Evolutionary conservation across 2,329 filamentous ascomycete genomes (phyloP).

Genomic region (Trichoderma lentiforme): DNA sequence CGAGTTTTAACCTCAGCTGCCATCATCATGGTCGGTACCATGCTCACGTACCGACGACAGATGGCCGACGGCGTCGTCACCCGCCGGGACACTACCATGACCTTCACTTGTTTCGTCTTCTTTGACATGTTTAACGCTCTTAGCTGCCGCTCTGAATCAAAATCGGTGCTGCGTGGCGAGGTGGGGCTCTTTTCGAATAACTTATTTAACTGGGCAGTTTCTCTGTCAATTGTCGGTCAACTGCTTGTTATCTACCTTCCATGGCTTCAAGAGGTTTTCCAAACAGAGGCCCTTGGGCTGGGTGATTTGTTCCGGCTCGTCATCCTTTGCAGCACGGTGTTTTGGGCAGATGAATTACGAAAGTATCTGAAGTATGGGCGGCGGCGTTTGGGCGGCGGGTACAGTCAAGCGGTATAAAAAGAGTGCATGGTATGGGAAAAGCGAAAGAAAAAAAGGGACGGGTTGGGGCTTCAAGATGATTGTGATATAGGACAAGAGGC

Average conservation of each 20-base stretch:
- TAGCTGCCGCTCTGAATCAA: slow-evolving; percentile 85
- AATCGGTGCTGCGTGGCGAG: slow-evolving; percentile 84
- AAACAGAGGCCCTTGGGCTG: slow-evolving; percentile 80
- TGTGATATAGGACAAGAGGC: neutral
- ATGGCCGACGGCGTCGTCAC: slow-evolving; percentile 85
- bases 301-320: slow-evolving; percentile 72
- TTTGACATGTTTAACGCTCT: slow-evolving; percentile 99
- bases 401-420: slow-evolving; percentile 61
- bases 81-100: slow-evolving; percentile 96
- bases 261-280: slow-evolving; percentile 89
- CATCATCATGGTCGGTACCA: slow-evolving; percentile 89
- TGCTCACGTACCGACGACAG: slow-evolving; percentile 86
- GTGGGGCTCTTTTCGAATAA: slow-evolving; percentile 79
- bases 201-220: slow-evolving; percentile 95
- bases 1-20: slow-evolving; percentile 83
- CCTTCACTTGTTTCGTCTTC: slow-evolving; percentile 96
- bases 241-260: slow-evolving; percentile 91
- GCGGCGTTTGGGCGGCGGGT: slow-evolving; percentile 55
- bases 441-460: neutral
- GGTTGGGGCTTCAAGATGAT: neutral
- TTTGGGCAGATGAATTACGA: slow-evolving; percentile 89
- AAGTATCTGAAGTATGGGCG: slow-evolving; percentile 70
- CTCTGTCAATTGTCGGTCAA: slow-evolving; percentile 76
- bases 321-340: slow-evolving; percentile 79
- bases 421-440: slow-evolving; percentile 15